These are phyloP conservation scores for Umbelopsis ramanniana DNA, from an alignment of 192 early-diverging fungal genomes.

Conservation along the genomic window DNA sequence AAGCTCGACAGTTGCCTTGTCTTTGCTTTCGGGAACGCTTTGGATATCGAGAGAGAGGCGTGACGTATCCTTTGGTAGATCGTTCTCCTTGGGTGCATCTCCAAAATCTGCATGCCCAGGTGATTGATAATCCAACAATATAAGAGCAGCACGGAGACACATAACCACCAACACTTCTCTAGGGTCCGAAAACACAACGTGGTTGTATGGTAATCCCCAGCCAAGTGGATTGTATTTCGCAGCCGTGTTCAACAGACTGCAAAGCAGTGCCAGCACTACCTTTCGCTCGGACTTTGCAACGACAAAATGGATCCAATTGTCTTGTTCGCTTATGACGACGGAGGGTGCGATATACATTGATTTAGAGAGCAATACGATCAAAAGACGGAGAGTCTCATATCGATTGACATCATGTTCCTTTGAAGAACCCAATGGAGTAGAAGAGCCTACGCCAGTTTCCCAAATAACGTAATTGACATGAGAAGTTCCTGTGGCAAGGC, in stretches of 20 bases:
- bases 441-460: slow-evolving; percentile 79
- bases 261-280: slow-evolving; percentile 75
- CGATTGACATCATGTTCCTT: slow-evolving; percentile 75
- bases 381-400: slow-evolving; percentile 77
- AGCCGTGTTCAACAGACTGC: slow-evolving; percentile 86
- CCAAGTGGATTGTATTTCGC: slow-evolving; percentile 82
- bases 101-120: slow-evolving; percentile 29
- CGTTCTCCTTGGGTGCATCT: not conserved
- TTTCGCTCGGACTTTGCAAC: slow-evolving; percentile 66
- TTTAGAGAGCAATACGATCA: slow-evolving; percentile 78
- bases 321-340: slow-evolving; percentile 51
- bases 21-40: not conserved
- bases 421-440: slow-evolving; percentile 65
- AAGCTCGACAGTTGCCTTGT: not conserved
- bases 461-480: slow-evolving; percentile 71
- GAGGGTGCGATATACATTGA: slow-evolving; percentile 76
- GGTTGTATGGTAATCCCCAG: slow-evolving; percentile 90
- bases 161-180: slow-evolving; percentile 75
- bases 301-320: slow-evolving; percentile 62
- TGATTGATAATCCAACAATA: slow-evolving; percentile 74
- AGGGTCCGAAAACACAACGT: slow-evolving; percentile 74
- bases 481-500: slow-evolving; percentile 33
- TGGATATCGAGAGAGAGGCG: not conserved
- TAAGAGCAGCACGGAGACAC: slow-evolving; percentile 68
- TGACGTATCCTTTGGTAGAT: not conserved